Evolutionary conservation across 2,329 filamentous ascomycete genomes (phyloP).

Genomic region (Aspergillus terreus): DNA sequence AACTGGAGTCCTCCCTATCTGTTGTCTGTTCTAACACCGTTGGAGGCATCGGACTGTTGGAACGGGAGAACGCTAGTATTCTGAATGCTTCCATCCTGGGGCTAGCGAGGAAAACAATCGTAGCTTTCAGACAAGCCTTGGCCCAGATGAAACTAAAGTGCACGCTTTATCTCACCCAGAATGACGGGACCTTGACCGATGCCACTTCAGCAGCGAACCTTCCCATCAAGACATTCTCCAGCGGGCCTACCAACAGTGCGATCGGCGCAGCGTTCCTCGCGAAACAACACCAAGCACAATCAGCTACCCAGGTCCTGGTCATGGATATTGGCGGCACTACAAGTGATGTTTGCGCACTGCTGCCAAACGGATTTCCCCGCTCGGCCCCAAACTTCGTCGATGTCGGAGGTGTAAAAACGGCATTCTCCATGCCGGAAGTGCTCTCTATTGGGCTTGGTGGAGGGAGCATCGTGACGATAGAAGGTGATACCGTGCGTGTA

Average conservation of each 20-base stretch:
- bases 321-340: conserved; percentile 62
- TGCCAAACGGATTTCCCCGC: conserved; percentile 58
- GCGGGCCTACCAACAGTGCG: conserved; percentile 53
- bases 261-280: conserved; percentile 44
- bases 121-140: conserved; percentile 45
- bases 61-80: conserved; percentile 50
- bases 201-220: conserved; percentile 45
- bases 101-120: conserved; percentile 44
- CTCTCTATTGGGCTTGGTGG: conserved; percentile 57
- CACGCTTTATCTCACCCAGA: conserved; percentile 51
- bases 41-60: conserved; percentile 46
- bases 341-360: conserved; percentile 56
- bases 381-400: conserved; percentile 58
- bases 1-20: conserved; percentile 6
- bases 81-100: conserved; percentile 48
- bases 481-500: conserved; percentile 37
- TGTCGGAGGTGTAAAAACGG: conserved; percentile 57
- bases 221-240: conserved; percentile 51
- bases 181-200: conserved; percentile 50
- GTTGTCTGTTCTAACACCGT: conserved; percentile 52
- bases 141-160: conserved; percentile 41
- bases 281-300: conserved; percentile 2
- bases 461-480: conserved; percentile 43
- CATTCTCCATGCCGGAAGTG: conserved; percentile 57
- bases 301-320: conserved; percentile 18